Conservation (phyloP, 768 basidiomycete species). For the Amanita rubescens region DNA sequence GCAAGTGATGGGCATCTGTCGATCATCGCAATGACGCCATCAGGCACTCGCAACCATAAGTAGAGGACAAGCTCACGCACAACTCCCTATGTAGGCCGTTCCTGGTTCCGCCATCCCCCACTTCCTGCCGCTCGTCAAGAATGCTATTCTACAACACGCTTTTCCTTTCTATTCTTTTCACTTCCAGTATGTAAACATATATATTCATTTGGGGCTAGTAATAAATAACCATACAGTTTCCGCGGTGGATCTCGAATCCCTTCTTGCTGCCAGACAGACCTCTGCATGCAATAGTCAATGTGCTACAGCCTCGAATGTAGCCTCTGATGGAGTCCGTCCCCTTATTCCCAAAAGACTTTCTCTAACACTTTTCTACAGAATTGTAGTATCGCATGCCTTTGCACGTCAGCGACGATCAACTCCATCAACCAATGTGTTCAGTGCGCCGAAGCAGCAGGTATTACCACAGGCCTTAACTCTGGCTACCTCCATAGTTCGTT, state of each 20-base stretch:
- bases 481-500: neutral
- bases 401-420: neutral
- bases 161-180: constrained; percentile 1
- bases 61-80: neutral
- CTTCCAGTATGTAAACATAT: constrained; percentile 2
- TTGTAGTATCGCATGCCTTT: neutral
- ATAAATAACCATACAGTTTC: neutral
- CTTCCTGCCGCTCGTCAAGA: neutral
- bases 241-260: neutral
- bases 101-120: too few relatives aligned
- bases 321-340: too few relatives aligned
- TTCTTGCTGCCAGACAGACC: neutral
- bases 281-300: neutral
- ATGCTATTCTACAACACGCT: constrained; percentile 2
- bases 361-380: neutral
- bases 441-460: neutral
- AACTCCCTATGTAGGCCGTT: neutral
- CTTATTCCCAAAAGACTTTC: neutral
- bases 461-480: neutral
- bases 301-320: too few relatives aligned
- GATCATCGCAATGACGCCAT: neutral
- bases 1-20: too few relatives aligned
- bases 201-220: neutral
- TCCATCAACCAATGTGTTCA: neutral
- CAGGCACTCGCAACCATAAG: neutral